phyloP scores from a whole-genome alignment of 2,329 filamentous ascomycete species.

The Neonectria magnoliae region DNA sequence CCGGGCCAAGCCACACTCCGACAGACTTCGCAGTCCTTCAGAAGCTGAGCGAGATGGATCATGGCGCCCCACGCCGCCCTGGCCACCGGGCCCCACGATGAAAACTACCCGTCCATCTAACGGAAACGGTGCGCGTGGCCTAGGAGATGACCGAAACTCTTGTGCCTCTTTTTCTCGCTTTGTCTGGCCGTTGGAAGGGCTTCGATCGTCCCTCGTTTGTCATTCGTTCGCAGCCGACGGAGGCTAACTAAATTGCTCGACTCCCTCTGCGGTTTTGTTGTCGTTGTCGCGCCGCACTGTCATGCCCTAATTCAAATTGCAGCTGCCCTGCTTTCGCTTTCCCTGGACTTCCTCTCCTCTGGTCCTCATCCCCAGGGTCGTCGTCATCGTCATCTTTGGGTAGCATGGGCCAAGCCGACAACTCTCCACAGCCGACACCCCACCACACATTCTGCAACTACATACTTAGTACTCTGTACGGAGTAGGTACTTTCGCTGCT shows the following conservation, averaged over 20 bases:
- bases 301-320: background rate
- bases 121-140: slow-evolving; percentile 23
- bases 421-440: slow-evolving; percentile 14
- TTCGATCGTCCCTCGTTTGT: background rate
- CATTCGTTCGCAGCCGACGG: background rate
- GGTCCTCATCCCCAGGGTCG: slow-evolving; percentile 13
- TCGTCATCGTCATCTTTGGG: slow-evolving; percentile 22
- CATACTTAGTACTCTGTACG: no score
- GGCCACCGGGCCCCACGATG: slow-evolving; percentile 16
- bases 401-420: slow-evolving; percentile 13
- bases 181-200: slow-evolving; percentile 1
- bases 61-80: slow-evolving; percentile 23
- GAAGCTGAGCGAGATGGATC: slow-evolving; percentile 10
- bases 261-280: background rate
- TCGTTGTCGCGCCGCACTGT: background rate
- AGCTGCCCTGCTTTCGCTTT: background rate
- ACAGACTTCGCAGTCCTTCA: slow-evolving; percentile 6
- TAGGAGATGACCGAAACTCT: slow-evolving; percentile 20
- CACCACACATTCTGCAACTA: slow-evolving; percentile 14
- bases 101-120: slow-evolving; percentile 25
- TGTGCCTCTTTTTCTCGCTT: slow-evolving; percentile 17
- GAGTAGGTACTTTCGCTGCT: background rate
- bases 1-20: slow-evolving; percentile 20
- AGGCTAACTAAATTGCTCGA: background rate
- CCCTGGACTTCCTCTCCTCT: slow-evolving; percentile 8